A percentile compares a stretch with the other conserved stretches of the same genome.
Conservation (phyloP, 2,329 filamentous ascomycete genomes). For the Pochonia chlamydosporia region DNA sequence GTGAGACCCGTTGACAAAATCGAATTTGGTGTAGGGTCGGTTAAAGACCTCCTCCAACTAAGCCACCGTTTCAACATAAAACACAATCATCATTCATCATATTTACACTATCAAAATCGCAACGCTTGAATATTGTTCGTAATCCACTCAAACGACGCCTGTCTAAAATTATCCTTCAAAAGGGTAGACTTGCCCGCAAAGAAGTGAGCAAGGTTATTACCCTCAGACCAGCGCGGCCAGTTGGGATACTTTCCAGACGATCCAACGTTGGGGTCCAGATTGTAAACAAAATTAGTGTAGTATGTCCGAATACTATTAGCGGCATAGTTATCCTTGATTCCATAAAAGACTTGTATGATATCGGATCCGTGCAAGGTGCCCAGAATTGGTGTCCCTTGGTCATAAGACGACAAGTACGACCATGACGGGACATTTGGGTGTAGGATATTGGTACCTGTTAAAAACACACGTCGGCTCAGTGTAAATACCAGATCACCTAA, state of each 20-base stretch:
- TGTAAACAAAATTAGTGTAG: slow-evolving; percentile 45
- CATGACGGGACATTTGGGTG: slow-evolving; percentile 45
- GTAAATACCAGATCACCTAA: slow-evolving; percentile 40
- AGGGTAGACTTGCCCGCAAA: background rate
- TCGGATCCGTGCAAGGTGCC: slow-evolving; percentile 60
- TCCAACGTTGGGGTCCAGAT: slow-evolving; percentile 5
- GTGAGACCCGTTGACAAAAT: too few species aligned
- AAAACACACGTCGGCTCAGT: slow-evolving; percentile 32
- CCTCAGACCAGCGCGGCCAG: background rate
- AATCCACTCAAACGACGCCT: background rate
- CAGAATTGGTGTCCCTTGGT: slow-evolving; percentile 53
- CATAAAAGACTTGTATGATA: slow-evolving; percentile 49
- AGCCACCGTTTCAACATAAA: too few species aligned
- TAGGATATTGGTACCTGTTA: slow-evolving; percentile 32
- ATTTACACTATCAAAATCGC: background rate
- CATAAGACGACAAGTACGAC: slow-evolving; percentile 56
- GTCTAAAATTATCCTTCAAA: background rate
- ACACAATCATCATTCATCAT: too few species aligned
- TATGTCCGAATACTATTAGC: slow-evolving; percentile 44
- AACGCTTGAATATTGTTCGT: background rate
- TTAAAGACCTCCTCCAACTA: too few species aligned
- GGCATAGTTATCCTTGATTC: slow-evolving; percentile 42
- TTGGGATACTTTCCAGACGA: background rate
- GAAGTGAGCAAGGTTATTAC: background rate
- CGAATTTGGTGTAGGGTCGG: too few species aligned